Evolutionary conservation across 2,329 filamentous ascomycete species (phyloP), one percentile per base, ranked within the genome.

Genomic region (Chaetomiaceae sp.): DNA sequence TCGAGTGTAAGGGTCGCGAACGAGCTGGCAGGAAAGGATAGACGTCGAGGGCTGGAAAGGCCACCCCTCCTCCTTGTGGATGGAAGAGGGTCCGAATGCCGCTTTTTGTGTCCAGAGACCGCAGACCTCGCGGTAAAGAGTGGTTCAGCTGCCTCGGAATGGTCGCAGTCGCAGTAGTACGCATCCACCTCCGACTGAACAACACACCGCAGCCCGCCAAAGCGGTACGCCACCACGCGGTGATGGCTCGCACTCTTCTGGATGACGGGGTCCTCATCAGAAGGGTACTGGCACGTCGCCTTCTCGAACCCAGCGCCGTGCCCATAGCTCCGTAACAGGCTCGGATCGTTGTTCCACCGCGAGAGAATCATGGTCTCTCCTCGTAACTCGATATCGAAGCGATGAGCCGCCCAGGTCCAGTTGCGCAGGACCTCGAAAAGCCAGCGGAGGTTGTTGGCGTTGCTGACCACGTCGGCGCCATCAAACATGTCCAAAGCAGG

Each of bases 101-200:
- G n/a, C 12, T 39, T 46, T 9, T 20, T 23, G 31, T 22, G 47
- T n/a, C 19, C 14, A 5, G n/a, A 29, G 39, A n/a, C 17, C 4
- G 48, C n/a, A n/a, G 25, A 11, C 1, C 19, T 5, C 38, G 3
- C 14, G 47, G 20, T 11, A 12, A 17, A 34, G n/a, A 11, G 25
- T 27, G 25, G 36, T n/a, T 15, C n/a, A n/a, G n/a, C n/a, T n/a
- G n/a, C n/a, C n/a, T n/a, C n/a, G 11, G 39, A 25, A 33, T 59
- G 45, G 48, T 56, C 36, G 48, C 56, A 51, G 15, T 33, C 37
- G 40, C 58, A 57, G 46, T 50, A 56, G 39, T 59, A 60, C 0
- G 47, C 63, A 14, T 64, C 63, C 0, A 59, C 56, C 43, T 64
- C 63, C 36, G 50, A 54, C 45, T 64, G 63, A 1, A 64, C 53